These are phyloP conservation scores for Globisporangium mamillatum DNA, from an alignment of 352 stramenopile species.

Conservation along the genomic window DNA sequence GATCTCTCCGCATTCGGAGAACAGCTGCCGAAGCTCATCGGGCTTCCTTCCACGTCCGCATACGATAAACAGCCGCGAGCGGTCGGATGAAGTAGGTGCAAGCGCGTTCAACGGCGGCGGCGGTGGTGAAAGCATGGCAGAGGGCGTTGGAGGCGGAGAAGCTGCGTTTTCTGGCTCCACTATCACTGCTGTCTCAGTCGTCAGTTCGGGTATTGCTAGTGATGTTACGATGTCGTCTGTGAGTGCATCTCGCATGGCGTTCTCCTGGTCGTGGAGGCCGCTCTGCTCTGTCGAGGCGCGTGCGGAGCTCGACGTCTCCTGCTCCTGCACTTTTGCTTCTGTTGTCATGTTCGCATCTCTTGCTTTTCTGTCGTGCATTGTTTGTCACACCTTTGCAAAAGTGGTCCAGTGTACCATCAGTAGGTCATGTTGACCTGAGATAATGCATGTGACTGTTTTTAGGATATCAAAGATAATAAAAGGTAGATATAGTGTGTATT, in stretches of 20 bases:
- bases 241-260: not conserved
- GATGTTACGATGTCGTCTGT: not conserved
- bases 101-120: not conserved
- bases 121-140: not conserved
- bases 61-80: constrained; percentile 60
- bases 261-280: not conserved
- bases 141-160: not conserved
- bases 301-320: not conserved
- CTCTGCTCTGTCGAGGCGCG: not conserved
- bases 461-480: no score
- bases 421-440: not conserved
- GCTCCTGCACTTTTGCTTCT: not conserved
- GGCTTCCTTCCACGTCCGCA: constrained; percentile 61
- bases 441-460: not conserved
- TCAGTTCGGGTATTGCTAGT: not conserved
- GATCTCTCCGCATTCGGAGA: constrained; percentile 54
- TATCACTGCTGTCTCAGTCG: not conserved
- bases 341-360: not conserved
- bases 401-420: not conserved
- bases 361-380: not conserved
- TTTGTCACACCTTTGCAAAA: not conserved
- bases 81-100: not conserved
- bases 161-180: not conserved
- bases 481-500: no score
- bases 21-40: constrained; percentile 64